Percentiles rank a stretch among this genome's conserved stretches.
Evolutionary conservation across 2,329 filamentous ascomycete species (phyloP).

Genomic region (Akanthomyces uredinophilus): DNA sequence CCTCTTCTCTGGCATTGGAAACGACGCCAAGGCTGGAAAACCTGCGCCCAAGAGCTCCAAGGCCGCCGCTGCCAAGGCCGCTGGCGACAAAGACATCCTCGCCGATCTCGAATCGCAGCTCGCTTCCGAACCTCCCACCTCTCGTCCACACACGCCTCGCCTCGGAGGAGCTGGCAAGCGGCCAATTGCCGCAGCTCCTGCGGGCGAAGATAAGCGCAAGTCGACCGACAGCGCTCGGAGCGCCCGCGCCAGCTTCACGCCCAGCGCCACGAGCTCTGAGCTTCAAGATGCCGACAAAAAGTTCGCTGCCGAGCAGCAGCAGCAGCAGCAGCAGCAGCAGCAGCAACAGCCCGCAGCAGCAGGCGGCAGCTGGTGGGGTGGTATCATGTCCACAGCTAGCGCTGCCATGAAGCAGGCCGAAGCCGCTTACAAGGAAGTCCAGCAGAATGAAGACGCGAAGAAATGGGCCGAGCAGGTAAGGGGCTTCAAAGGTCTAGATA

Average conservation of each 20-base stretch:
- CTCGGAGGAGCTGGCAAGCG: conserved; percentile 44
- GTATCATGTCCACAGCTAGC: conserved; percentile 69
- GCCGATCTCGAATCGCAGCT: conserved; percentile 76
- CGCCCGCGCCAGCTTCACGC: conserved; percentile 66
- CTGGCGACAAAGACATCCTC: conserved; percentile 66
- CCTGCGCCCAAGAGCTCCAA: conserved; percentile 38
- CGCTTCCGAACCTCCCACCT: conserved; percentile 64
- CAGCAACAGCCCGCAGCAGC: conserved; percentile 28
- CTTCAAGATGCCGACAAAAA: conserved; percentile 54
- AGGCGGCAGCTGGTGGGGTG: conserved; percentile 84
- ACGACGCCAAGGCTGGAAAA: conserved; percentile 48
- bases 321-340: conserved; percentile 30
- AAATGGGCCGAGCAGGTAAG: conserved; percentile 93
- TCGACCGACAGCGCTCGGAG: conserved; percentile 73
- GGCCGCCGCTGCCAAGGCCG: conserved; percentile 43
- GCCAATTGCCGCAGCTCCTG: conserved; percentile 45
- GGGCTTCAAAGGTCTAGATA: conserved; percentile 57
- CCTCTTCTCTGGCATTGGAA: conserved; percentile 58
- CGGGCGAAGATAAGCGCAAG: conserved; percentile 69
- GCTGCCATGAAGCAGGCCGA: conserved; percentile 82
- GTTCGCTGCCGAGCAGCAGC: conserved; percentile 39
- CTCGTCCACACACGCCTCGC: conserved; percentile 79
- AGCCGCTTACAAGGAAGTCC: conserved; percentile 87
- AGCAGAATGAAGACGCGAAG: conserved; percentile 93
- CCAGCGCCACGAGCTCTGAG: conserved; percentile 60